phyloP scores from a whole-genome alignment of 73 alveolate genomes.

The Stentor coeruleus region DNA sequence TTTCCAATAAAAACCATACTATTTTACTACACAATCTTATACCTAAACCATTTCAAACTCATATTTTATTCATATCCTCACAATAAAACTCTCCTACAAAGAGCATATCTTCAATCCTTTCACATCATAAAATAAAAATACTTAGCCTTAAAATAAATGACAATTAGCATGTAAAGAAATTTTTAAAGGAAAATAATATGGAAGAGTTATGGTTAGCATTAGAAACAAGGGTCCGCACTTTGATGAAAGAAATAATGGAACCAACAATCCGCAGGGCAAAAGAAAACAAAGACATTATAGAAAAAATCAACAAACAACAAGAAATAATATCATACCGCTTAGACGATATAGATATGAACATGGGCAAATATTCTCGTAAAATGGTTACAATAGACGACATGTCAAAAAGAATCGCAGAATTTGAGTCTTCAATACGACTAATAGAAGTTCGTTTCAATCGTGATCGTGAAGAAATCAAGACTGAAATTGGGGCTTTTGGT shows the following conservation, averaged over 20 bases:
- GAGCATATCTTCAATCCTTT: too few relatives aligned
- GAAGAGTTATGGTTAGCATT: too few relatives aligned
- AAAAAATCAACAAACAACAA: neutral
- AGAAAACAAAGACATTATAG: neutral
- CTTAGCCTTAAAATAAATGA: too few relatives aligned
- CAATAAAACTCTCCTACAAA: too few relatives aligned
- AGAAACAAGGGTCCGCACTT: neutral
- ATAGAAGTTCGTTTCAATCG: neutral
- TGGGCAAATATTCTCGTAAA: neutral
- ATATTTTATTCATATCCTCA: too few relatives aligned
- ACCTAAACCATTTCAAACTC: too few relatives aligned
- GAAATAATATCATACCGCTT: neutral
- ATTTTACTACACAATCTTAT: too few relatives aligned
- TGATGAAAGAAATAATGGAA: neutral
- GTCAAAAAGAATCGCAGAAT: neutral
- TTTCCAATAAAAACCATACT: too few relatives aligned
- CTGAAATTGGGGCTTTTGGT: neutral
- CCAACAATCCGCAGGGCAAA: conserved; percentile 16
- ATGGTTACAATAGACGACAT: neutral
- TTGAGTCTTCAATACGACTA: neutral
- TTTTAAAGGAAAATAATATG: too few relatives aligned
- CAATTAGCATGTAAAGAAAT: too few relatives aligned
- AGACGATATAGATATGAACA: neutral
- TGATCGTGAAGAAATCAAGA: neutral
- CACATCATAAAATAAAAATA: too few relatives aligned